Conservation (phyloP, 352 stramenopile species). For the Pythium apleroticum region DNA sequence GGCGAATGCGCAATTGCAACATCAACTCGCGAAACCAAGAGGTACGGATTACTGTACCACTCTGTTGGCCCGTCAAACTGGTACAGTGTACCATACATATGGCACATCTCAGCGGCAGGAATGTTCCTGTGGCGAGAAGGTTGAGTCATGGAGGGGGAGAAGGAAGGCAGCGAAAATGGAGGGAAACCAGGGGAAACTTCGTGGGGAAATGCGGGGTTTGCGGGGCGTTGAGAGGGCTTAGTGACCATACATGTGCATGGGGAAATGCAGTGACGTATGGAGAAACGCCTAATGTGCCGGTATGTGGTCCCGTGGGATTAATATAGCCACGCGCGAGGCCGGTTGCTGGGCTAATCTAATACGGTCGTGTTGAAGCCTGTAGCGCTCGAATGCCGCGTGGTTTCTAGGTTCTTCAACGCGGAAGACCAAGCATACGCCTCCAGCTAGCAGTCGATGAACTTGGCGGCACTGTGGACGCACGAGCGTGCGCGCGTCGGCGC, state of each 20-base stretch:
- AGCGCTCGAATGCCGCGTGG: not conserved
- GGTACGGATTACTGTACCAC: not conserved
- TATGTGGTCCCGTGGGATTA: not conserved
- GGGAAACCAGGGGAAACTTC: conserved; percentile 3
- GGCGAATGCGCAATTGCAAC: conserved; percentile 6
- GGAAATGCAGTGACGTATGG: not conserved
- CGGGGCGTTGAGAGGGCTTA: not conserved
- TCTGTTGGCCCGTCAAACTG: not conserved
- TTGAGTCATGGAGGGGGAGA: not conserved
- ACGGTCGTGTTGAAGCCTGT: not conserved
- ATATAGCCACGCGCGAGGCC: not conserved
- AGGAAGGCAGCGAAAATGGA: not conserved
- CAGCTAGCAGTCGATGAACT: conserved; percentile 39
- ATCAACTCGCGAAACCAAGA: conserved; percentile 1
- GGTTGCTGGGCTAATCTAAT: not conserved
- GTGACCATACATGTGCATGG: not conserved
- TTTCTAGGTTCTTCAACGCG: not conserved
- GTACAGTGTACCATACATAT: not conserved
- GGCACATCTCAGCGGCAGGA: not conserved
- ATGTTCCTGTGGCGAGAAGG: conserved; percentile 1
- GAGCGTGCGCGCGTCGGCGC: conserved; percentile 45
- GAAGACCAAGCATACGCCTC: not conserved
- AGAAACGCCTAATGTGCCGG: not conserved
- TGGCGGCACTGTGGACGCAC: conserved; percentile 49
- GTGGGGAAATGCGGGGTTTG: not conserved